Conservation (phyloP, 2,329 filamentous ascomycete genomes). For the Ophiostoma triangulosporum region DNA sequence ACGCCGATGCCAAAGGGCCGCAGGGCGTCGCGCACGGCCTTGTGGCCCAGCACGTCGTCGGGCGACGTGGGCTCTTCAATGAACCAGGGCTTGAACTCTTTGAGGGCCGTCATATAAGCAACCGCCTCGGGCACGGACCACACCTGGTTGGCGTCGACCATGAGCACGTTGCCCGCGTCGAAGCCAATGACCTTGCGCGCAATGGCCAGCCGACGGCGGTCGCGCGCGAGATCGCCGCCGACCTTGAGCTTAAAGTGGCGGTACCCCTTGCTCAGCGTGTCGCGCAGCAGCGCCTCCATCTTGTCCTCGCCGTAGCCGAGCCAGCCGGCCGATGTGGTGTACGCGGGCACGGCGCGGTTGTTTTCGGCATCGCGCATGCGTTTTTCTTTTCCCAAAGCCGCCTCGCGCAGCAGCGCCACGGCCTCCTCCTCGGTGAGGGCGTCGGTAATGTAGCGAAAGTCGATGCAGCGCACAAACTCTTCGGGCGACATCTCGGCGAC, state of each 20-base stretch:
- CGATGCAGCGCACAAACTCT: conserved; percentile 76
- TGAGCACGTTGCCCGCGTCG: conserved; percentile 69
- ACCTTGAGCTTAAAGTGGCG: conserved; percentile 87
- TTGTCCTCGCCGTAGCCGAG: conserved; percentile 82
- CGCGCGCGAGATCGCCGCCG: conserved; percentile 57
- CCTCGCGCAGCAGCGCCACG: conserved; percentile 51
- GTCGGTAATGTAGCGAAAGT: conserved; percentile 91
- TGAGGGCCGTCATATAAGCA: conserved; percentile 69
- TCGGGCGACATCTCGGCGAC: conserved; percentile 83
- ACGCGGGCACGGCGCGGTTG: conserved; percentile 69
- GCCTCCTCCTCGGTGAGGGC: conserved; percentile 82
- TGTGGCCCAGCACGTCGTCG: conserved; percentile 81
- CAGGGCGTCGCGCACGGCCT: conserved; percentile 69
- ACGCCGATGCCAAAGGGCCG: conserved; percentile 64
- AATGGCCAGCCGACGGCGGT: conserved; percentile 56
- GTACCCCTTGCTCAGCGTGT: conserved; percentile 67
- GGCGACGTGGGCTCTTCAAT: conserved; percentile 89
- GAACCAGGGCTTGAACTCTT: conserved; percentile 80
- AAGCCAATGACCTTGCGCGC: conserved; percentile 40
- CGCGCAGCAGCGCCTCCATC: conserved; percentile 60
- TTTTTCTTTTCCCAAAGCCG: conserved; percentile 53
- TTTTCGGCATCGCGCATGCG: conserved; percentile 61
- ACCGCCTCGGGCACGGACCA: conserved; percentile 88
- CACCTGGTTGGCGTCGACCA: conserved; percentile 89
- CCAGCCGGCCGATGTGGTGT: conserved; percentile 86